phyloP scores from a whole-genome alignment of 2,329 filamentous ascomycete species.

The Coleophoma crateriformis region DNA sequence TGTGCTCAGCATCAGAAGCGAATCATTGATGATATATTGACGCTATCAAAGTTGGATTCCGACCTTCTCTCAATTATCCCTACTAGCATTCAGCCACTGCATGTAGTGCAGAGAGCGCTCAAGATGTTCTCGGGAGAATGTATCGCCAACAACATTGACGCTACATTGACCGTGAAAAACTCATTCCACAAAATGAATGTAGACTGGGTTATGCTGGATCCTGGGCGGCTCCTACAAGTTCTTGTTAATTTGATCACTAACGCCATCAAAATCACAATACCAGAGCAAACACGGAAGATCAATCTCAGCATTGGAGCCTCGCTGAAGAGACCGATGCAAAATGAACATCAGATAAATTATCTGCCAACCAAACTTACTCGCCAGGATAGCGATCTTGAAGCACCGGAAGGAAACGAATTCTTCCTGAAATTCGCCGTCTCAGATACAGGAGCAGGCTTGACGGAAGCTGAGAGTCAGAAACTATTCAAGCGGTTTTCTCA shows the following conservation, averaged over 20 bases:
- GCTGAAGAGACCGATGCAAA: constrained; percentile 11
- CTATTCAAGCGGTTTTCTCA: constrained; percentile 66
- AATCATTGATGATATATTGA: constrained; percentile 62
- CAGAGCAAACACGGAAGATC: constrained; percentile 51
- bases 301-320: constrained; percentile 37
- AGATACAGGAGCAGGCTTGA: constrained; percentile 61
- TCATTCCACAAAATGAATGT: constrained; percentile 58
- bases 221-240: constrained; percentile 67
- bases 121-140: constrained; percentile 77
- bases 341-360: constrained; percentile 1
- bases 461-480: constrained; percentile 54
- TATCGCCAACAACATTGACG: constrained; percentile 61
- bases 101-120: constrained; percentile 59
- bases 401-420: constrained; percentile 8
- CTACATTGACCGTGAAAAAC: constrained; percentile 61
- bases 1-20: constrained; percentile 74
- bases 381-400: neutral
- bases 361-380: neutral
- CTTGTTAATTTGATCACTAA: constrained; percentile 72
- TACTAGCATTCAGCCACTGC: constrained; percentile 60
- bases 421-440: constrained; percentile 48
- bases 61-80: constrained; percentile 65
- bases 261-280: constrained; percentile 60
- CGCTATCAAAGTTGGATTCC: constrained; percentile 64
- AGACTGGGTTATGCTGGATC: constrained; percentile 69